Conservation (phyloP, 371 early-diverging fungal species). For the Entomophthora muscae region DNA sequence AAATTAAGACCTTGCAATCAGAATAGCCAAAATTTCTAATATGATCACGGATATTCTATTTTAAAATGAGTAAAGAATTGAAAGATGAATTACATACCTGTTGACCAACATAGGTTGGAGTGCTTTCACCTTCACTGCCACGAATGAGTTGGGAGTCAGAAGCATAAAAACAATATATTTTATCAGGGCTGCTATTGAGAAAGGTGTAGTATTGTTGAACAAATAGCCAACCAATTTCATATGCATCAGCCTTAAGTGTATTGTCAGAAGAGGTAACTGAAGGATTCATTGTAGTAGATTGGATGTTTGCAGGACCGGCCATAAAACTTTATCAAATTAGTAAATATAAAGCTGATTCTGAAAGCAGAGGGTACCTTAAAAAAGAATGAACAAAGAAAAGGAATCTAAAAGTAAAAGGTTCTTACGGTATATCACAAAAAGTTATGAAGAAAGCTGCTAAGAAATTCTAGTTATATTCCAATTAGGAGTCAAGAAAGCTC, state of each 20-base stretch:
- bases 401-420: too few relatives aligned
- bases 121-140: slow-evolving; percentile 66
- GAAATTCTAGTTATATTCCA: too few relatives aligned
- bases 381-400: too few relatives aligned
- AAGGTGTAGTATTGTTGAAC: slow-evolving; percentile 91
- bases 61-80: not conserved
- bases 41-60: slow-evolving; percentile 55
- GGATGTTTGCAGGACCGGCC: not conserved
- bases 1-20: slow-evolving; percentile 70
- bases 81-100: slow-evolving; percentile 31
- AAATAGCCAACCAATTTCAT: slow-evolving; percentile 82
- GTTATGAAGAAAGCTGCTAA: too few relatives aligned
- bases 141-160: slow-evolving; percentile 58
- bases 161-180: slow-evolving; percentile 77
- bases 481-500: too few relatives aligned
- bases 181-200: slow-evolving; percentile 65
- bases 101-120: slow-evolving; percentile 39
- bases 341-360: too few relatives aligned
- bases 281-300: not conserved
- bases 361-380: too few relatives aligned
- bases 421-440: too few relatives aligned
- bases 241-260: not conserved
- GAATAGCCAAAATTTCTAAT: slow-evolving; percentile 54
- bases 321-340: too few relatives aligned
- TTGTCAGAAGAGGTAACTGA: not conserved